Evolutionary conservation across 129 eudicot species (phyloP), one percentile per base, ranked within the genome.

Genomic region (Artemisia tridentata): DNA sequence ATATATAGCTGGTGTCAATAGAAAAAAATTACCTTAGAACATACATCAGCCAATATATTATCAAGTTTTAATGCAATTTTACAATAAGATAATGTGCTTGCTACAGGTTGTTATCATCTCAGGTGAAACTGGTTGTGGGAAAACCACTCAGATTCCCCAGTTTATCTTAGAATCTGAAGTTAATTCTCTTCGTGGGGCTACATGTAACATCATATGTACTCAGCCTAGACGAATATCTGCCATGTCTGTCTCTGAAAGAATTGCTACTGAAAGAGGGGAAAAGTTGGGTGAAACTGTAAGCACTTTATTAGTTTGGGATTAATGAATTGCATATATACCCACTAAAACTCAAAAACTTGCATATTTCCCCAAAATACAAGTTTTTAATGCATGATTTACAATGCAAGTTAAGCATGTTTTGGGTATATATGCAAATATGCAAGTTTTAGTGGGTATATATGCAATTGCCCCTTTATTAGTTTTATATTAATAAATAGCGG

Each of bases 101-200:
- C 50, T 63, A 18, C 88, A 91, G 97, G 97, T 91, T 66, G 89
- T 88, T 58, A 77, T 91, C 74, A 84, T 91, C 83, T 91, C 97
- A 61, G 97, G 97, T 86, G 97, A 91, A 83, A 91, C 97, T 53
- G 97, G 97, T 63, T 91, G 97, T 56, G 97, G 97, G 23, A 91
- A 91, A 84, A 88, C 97, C 18, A 88, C 96, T 41, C 97, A 91
- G 75, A 84, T 91, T 78, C 97, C 97, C 68, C 93, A 91, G 75
- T 84, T 80, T 66, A 91, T 91, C 72, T 63, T 91, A 71, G 96
- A 91, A 75, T 88, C 97, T 27, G 88, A 88, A 72, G 81, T 88
- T 21, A 81, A 82, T 31, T 84, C 80, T 65, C 18, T 73, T 45
- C 87, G 67, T 54, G 96, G 97, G 54, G 86, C 88, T 64, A 55